These are phyloP conservation scores for Phtheirospermum japonicum DNA, from an alignment of 257 asterid genomes.

Conservation along the genomic window DNA sequence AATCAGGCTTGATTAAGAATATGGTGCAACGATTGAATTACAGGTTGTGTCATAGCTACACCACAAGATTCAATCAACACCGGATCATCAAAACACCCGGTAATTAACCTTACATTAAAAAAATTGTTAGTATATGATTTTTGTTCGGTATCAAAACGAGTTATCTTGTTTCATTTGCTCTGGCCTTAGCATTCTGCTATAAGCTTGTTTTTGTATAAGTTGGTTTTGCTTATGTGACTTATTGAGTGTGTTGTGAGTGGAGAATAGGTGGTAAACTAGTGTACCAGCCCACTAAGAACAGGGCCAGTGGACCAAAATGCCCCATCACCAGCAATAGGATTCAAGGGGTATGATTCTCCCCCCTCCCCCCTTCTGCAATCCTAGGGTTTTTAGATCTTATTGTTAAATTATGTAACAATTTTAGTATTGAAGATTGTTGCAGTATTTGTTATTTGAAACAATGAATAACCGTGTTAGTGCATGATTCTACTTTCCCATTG, in stretches of 20 bases:
- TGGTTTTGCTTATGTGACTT: neutral
- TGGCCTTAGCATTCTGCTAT: neutral
- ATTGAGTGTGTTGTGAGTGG: neutral
- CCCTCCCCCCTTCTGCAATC: too few relatives aligned
- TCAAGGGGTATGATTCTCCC: slow-evolving; percentile 49
- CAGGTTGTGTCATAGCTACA: slow-evolving; percentile 74
- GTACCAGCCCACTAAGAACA: slow-evolving; percentile 62
- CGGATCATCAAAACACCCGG: slow-evolving; percentile 86
- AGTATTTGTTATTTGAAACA: too few relatives aligned
- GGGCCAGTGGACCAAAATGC: slow-evolving; percentile 69
- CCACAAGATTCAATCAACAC: slow-evolving; percentile 83
- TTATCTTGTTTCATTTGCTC: neutral
- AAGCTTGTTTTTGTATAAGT: neutral
- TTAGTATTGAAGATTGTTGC: neutral
- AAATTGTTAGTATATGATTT: neutral
- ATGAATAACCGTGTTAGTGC: too few relatives aligned
- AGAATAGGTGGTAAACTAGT: slow-evolving; percentile 59
- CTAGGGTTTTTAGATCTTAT: neutral
- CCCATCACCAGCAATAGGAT: slow-evolving; percentile 71
- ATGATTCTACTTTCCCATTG: neutral
- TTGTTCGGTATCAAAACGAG: neutral
- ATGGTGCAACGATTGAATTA: slow-evolving; percentile 85
- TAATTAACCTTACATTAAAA: slow-evolving; percentile 24
- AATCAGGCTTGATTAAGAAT: slow-evolving; percentile 13
- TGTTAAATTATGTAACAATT: neutral